Conservation (phyloP, 345 rosid genomes). For the Brassica napus region Da-Ae NC_063442.1:5098501-5099000, state of each 20-base stretch:
- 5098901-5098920: slow-evolving; percentile 76
- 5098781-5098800: slow-evolving; percentile 51
- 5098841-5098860: slow-evolving; percentile 52
- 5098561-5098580: slow-evolving; percentile 87
- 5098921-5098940: slow-evolving; percentile 67
- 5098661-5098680: slow-evolving; percentile 75
- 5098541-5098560: slow-evolving; percentile 74
- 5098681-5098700: slow-evolving; percentile 95
- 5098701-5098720: slow-evolving; percentile 84
- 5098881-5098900: slow-evolving; percentile 86
- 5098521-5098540: slow-evolving; percentile 42
- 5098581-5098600: neutral
- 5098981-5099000: neutral
- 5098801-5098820: slow-evolving; percentile 93
- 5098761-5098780: neutral
- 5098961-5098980: neutral
- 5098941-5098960: slow-evolving; percentile 46
- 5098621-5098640: neutral
- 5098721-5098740: slow-evolving; percentile 51
- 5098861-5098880: slow-evolving; percentile 56
- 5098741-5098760: neutral
- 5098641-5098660: slow-evolving; percentile 24
- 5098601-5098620: neutral
- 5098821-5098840: slow-evolving; percentile 54
- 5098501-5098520: slow-evolving; percentile 40